Percentiles rank a stretch among this genome's conserved stretches.
phyloP scores from a whole-genome alignment of 2,329 filamentous ascomycete genomes.

The Sporothrix variecibatus region DNA sequence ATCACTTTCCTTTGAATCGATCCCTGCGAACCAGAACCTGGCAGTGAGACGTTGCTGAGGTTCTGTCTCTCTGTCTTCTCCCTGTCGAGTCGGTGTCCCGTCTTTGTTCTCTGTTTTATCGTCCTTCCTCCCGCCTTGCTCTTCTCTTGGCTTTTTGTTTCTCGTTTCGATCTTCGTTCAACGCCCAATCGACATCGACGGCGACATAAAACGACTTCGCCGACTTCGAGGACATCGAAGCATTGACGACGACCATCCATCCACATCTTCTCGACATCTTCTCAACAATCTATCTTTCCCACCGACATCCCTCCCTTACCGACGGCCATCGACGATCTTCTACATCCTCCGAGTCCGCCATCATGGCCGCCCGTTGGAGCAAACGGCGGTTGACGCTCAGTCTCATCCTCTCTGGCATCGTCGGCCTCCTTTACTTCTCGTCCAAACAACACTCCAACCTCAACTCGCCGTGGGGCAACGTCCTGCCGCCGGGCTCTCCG shows the following conservation, averaged over 20 bases:
- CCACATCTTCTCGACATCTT: no score
- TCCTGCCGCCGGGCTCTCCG: background rate
- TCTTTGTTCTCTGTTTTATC: background rate
- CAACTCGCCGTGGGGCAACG: slow-evolving; percentile 4
- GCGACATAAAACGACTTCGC: background rate
- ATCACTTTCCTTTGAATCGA: background rate
- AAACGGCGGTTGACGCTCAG: slow-evolving; percentile 27
- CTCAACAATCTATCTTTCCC: background rate
- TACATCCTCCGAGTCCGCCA: background rate
- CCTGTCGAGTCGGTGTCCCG: background rate
- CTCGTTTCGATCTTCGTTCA: background rate
- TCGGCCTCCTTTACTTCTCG: slow-evolving; percentile 27
- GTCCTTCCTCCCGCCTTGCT: background rate
- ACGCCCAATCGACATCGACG: background rate
- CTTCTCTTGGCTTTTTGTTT: background rate
- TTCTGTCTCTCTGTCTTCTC: background rate
- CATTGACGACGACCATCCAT: background rate
- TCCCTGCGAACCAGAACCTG: background rate
- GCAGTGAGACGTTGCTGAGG: background rate
- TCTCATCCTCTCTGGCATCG: slow-evolving; percentile 23
- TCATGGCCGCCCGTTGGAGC: slow-evolving; percentile 30
- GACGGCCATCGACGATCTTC: background rate
- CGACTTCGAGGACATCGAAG: background rate
- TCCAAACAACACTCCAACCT: background rate
- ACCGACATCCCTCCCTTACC: background rate